These are phyloP conservation scores for Alternaria conjuncta DNA, from an alignment of 2,329 filamentous ascomycete species.

Conservation along the genomic window DNA sequence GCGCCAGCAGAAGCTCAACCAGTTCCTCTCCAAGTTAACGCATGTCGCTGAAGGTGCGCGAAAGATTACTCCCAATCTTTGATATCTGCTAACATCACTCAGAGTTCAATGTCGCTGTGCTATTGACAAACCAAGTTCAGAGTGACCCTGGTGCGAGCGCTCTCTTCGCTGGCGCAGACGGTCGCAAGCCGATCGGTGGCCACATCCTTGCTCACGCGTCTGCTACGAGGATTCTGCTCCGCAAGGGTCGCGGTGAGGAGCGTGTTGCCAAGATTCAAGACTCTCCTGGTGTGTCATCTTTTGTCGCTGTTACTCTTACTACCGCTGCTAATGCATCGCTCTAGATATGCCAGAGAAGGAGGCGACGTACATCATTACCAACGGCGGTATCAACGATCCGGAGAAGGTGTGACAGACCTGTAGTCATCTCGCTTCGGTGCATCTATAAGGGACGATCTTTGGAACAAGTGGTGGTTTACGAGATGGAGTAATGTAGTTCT, in stretches of 20 bases:
- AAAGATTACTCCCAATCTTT: too few species aligned
- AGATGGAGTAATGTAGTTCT: not conserved
- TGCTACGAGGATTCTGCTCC: conserved; percentile 68
- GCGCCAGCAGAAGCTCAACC: conserved; percentile 70
- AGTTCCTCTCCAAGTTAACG: conserved; percentile 68
- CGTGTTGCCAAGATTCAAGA: conserved; percentile 73
- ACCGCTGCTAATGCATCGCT: too few species aligned
- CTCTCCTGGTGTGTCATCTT: conserved; percentile 63
- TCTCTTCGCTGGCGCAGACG: conserved; percentile 71
- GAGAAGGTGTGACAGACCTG: conserved; percentile 61
- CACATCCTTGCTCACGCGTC: conserved; percentile 74
- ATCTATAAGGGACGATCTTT: not conserved
- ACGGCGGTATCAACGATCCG: conserved; percentile 71
- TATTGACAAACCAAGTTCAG: conserved; percentile 72
- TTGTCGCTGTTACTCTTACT: conserved; percentile 9
- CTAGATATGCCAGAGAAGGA: conserved; percentile 74
- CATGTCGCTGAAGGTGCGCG: conserved; percentile 67
- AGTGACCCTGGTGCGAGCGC: conserved; percentile 73
- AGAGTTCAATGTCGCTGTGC: conserved; percentile 70
- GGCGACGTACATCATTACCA: conserved; percentile 73
- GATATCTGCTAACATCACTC: not conserved
- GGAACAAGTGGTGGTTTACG: not conserved
- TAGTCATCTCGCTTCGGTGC: not conserved
- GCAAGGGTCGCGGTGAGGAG: conserved; percentile 73
- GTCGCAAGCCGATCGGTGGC: conserved; percentile 70